A percentile compares a stretch with the other conserved stretches of the same genome.
Conservation (phyloP, 2,329 filamentous ascomycete species). For the Xylaria sp. region DNA sequence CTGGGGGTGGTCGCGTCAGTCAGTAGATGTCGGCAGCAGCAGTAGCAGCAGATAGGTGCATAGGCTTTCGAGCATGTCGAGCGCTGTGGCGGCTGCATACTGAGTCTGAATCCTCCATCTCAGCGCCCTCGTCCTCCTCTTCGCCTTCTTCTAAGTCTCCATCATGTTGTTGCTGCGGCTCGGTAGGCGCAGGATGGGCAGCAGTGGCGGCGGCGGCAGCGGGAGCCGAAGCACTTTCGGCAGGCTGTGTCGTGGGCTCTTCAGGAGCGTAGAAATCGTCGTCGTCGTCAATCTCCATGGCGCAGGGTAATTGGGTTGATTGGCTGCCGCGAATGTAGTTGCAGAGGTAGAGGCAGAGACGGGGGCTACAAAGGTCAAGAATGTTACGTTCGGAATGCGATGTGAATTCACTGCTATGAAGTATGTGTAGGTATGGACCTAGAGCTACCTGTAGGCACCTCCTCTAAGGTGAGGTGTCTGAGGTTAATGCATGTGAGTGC, state of each 20-base stretch:
- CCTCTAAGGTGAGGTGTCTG: no score
- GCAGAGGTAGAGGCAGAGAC: neutral
- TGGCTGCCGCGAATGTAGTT: neutral
- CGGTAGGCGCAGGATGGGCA: slow-evolving; percentile 31
- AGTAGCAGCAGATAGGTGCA: neutral
- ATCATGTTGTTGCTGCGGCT: slow-evolving; percentile 50
- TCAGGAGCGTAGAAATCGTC: slow-evolving; percentile 75
- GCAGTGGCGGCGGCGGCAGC: slow-evolving; percentile 1
- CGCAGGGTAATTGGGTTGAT: slow-evolving; percentile 40
- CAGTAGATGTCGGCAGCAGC: slow-evolving; percentile 1
- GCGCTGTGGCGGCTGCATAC: slow-evolving; percentile 47
- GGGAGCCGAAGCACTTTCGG: slow-evolving; percentile 20
- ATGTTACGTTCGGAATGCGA: no score
- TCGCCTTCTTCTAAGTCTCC: slow-evolving; percentile 73
- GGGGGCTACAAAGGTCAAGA: neutral
- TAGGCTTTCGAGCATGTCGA: neutral
- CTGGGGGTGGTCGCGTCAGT: slow-evolving; percentile 51
- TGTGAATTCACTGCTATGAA: neutral
- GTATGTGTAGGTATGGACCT: no score
- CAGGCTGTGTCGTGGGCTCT: slow-evolving; percentile 55
- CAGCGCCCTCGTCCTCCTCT: slow-evolving; percentile 70
- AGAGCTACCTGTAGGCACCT: no score
- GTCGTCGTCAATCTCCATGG: slow-evolving; percentile 75
- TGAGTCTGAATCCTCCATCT: slow-evolving; percentile 70
- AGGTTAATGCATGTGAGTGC: no score